These are phyloP conservation scores for Platanus orientalis DNA, from an alignment of 164 flowering plant genomes.

Conservation along the genomic window DNA sequence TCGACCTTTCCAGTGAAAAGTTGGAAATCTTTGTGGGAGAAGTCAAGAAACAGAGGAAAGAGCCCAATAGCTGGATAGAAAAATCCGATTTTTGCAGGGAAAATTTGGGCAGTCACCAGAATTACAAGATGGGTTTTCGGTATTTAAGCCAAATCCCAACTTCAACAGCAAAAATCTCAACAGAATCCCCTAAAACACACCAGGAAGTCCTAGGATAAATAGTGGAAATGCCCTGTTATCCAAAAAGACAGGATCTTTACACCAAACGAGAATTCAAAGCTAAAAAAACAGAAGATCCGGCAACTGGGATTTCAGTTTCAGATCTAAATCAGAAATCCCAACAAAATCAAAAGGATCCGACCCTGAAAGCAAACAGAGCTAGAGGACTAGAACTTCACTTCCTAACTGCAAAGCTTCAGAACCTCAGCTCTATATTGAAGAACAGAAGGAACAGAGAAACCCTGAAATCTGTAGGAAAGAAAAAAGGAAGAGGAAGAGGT, in stretches of 20 bases:
- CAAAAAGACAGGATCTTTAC: neutral
- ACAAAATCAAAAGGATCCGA: slow-evolving; percentile 2
- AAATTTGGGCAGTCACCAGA: neutral
- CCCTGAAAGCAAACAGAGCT: slow-evolving; percentile 4
- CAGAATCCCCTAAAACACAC: too few species aligned
- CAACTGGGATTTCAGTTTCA: slow-evolving; percentile 9
- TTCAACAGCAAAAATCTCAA: neutral
- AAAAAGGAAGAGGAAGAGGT: slow-evolving; percentile 45
- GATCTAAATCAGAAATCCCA: slow-evolving; percentile 8
- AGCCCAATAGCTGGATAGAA: neutral
- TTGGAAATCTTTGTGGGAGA: too few species aligned
- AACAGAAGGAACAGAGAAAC: neutral
- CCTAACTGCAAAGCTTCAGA: slow-evolving; percentile 9
- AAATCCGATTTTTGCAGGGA: neutral
- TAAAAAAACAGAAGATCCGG: slow-evolving; percentile 3
- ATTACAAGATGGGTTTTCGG: slow-evolving; percentile 10
- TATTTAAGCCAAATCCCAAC: slow-evolving; percentile 1
- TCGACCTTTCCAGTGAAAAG: too few species aligned
- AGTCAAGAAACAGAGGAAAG: neutral
- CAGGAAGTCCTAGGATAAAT: neutral
- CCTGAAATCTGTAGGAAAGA: neutral
- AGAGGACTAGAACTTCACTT: too few species aligned
- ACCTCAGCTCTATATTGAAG: neutral
- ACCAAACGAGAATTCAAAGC: neutral
- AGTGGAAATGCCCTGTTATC: neutral